Conservation (phyloP, 2,329 filamentous ascomycete species). For the Alternaria tenuissima region DNA sequence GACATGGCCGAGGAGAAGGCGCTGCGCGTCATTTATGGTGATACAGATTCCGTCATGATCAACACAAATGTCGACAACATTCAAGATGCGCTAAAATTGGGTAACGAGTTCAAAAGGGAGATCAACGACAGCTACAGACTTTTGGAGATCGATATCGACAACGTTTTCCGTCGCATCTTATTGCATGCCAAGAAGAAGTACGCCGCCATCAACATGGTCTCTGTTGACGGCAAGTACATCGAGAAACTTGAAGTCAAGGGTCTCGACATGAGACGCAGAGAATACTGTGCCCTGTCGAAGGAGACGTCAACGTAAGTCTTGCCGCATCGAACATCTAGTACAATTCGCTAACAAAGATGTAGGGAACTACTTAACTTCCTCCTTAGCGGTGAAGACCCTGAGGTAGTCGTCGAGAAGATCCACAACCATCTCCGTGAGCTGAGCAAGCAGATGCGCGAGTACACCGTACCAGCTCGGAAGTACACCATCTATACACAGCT, state of each 20-base stretch:
- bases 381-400: slow-evolving; percentile 89
- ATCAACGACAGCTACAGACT: slow-evolving; percentile 94
- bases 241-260: slow-evolving; percentile 98
- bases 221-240: slow-evolving; percentile 85
- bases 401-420: slow-evolving; percentile 85
- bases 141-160: slow-evolving; percentile 97
- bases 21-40: slow-evolving; percentile 96
- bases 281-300: slow-evolving; percentile 95
- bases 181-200: slow-evolving; percentile 99
- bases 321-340: not conserved
- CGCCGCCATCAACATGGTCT: slow-evolving; percentile 91
- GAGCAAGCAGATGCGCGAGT: slow-evolving; percentile 85
- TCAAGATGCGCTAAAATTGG: slow-evolving; percentile 87
- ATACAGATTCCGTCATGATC: slow-evolving; percentile 99
- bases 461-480: slow-evolving; percentile 77
- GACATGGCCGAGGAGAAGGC: slow-evolving; percentile 91
- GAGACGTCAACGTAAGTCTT: slow-evolving; percentile 76
- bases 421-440: slow-evolving; percentile 92
- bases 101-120: slow-evolving; percentile 90
- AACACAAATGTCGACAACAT: slow-evolving; percentile 97
- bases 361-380: slow-evolving; percentile 90
- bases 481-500: slow-evolving; percentile 99
- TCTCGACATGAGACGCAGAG: slow-evolving; percentile 95
- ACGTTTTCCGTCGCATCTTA: slow-evolving; percentile 90
- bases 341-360: slow-evolving; percentile 17